phyloP scores from a whole-genome alignment of 306 rosid species.

The Clitoria ternatea region DNA sequence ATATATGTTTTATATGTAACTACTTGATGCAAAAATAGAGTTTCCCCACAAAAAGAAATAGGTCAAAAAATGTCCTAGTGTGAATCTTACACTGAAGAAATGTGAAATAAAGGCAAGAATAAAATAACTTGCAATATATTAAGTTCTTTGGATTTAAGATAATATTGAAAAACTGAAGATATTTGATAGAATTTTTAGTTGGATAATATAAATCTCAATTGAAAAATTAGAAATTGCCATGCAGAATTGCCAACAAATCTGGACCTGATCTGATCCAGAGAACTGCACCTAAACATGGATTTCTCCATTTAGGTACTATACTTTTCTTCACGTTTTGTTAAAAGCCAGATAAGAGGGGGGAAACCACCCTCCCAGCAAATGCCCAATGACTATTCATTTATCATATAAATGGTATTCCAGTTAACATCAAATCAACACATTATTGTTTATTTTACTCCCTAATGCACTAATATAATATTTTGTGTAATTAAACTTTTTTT shows the following conservation, averaged over 20 bases:
- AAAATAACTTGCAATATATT: background rate
- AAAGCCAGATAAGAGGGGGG: background rate
- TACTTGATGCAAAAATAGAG: background rate
- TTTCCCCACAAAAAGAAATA: background rate
- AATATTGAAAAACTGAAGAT: background rate
- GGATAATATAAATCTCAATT: background rate
- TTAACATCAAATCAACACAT: background rate
- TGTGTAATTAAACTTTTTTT: background rate
- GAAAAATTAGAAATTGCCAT: background rate
- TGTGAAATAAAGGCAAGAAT: background rate
- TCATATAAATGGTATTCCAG: background rate
- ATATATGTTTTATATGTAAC: background rate
- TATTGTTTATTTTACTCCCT: background rate
- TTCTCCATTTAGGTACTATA: background rate
- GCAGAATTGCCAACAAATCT: background rate
- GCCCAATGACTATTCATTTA: background rate
- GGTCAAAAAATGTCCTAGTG: background rate
- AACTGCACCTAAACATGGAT: background rate
- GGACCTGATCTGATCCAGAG: background rate
- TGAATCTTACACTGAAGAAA: background rate
- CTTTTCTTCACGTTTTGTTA: background rate
- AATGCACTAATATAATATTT: background rate
- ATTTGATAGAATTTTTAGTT: background rate
- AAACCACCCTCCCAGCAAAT: background rate
- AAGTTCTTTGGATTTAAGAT: background rate